Evolutionary conservation across 1,284 basidiomycete genomes (phyloP).

Genomic region (Cystobasidium slooffiae): DNA sequence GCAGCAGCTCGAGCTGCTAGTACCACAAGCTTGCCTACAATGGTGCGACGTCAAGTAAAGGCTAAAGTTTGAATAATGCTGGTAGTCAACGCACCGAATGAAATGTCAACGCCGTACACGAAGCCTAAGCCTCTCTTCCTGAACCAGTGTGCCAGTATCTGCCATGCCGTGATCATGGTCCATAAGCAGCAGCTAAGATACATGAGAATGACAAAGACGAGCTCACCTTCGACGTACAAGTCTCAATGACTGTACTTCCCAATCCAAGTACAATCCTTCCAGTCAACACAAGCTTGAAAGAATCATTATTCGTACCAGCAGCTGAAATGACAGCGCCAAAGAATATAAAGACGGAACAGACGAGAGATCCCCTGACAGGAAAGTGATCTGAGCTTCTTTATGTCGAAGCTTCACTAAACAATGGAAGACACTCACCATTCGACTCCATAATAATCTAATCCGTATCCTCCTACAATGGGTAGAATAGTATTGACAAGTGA

Average conservation of each 20-base stretch:
- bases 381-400: background rate
- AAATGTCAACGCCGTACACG: conserved; percentile 55
- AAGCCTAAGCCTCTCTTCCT: conserved; percentile 40
- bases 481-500: conserved; percentile 52
- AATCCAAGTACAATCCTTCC: conserved; percentile 44
- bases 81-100: conserved; percentile 50
- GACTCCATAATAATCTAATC: conserved; percentile 58
- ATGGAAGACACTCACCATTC: conserved; percentile 15
- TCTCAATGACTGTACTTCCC: conserved; percentile 56
- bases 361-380: conserved; percentile 44
- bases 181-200: background rate
- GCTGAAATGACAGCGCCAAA: conserved; percentile 56
- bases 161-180: background rate
- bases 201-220: conserved; percentile 28
- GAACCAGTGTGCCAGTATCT: conserved; percentile 39
- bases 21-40: conserved; percentile 15
- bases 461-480: conserved; percentile 59
- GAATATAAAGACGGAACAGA: conserved; percentile 54
- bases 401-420: background rate
- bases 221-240: conserved; percentile 52
- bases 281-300: conserved; percentile 46
- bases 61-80: background rate
- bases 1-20: conserved; percentile 38
- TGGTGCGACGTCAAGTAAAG: no score
- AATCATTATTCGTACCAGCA: conserved; percentile 41